These are phyloP conservation scores for Vachellia collinsii DNA, from an alignment of 306 rosid species.

Conservation along the genomic window DNA sequence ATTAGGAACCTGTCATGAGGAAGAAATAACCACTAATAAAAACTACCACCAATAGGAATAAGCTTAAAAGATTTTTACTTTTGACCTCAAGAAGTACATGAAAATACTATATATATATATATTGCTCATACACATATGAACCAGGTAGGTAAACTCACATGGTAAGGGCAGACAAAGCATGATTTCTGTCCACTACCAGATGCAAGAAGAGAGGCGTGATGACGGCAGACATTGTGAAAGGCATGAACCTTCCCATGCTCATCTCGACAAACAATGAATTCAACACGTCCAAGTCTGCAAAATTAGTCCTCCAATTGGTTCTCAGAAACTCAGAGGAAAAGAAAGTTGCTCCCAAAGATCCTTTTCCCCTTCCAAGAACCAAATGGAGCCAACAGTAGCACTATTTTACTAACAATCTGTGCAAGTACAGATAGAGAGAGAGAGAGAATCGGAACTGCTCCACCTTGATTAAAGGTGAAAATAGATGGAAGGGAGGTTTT, in stretches of 20 bases:
- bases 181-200: slow-evolving; percentile 74
- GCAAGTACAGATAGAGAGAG: background rate
- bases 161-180: slow-evolving; percentile 96
- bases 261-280: slow-evolving; percentile 82
- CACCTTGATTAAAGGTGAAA: slow-evolving; percentile 6
- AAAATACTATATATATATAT: background rate
- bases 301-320: slow-evolving; percentile 43
- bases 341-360: slow-evolving; percentile 34
- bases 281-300: slow-evolving; percentile 75
- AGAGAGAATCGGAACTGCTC: background rate
- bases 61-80: slow-evolving; percentile 21
- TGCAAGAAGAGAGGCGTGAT: slow-evolving; percentile 85
- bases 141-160: slow-evolving; percentile 57
- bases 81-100: slow-evolving; percentile 13
- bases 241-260: slow-evolving; percentile 60
- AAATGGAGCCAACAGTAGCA: slow-evolving; percentile 40
- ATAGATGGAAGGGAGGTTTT: background rate
- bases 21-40: slow-evolving; percentile 14
- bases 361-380: slow-evolving; percentile 43
- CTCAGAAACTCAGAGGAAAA: slow-evolving; percentile 45
- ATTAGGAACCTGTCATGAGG: slow-evolving; percentile 19
- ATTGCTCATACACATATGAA: background rate
- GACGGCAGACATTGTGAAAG: slow-evolving; percentile 92
- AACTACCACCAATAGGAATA: slow-evolving; percentile 13
- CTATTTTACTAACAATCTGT: slow-evolving; percentile 25